Base-by-base conservation (phyloP, 2,329 filamentous ascomycete genomes). In the Thielaviopsis musarum region DNA sequence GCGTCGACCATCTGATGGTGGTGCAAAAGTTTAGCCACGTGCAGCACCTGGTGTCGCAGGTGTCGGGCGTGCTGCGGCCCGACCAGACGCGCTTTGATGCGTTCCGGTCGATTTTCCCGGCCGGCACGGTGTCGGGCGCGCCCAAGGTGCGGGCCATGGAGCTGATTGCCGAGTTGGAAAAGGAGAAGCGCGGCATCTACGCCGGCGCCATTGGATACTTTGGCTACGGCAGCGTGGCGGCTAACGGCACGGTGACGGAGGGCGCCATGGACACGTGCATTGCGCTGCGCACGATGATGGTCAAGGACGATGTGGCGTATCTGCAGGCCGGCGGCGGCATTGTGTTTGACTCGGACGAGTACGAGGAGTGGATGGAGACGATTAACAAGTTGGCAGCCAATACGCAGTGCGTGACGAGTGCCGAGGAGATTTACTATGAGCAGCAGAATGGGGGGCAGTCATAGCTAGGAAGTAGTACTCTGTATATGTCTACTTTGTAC, bases 101-200 rank as follows among this genome's bases (percentile, higher is more conserved):
- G 10, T 95, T 98, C 74, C 82, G 91, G 48, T 91, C 87, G 64
- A 96, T 98, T 66, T 98, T 98, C 75, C 93, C 93, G 0, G 93
- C 93, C 4, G 93, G 93, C 59, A 98, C 93, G 0, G 91, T 97
- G 30, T 93, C 87, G 19, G 93, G 93, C 4, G 91, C 93, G 3
- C 93, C 93, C 61, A 98, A 98, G 74, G 90, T 98, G 59, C 83
- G 85, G 63, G 93, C 93, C 2, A 98, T 98, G 93, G 88, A 96
- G 73, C 77, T 98, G 63, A 98, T 98, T 66, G 90, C 88, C 54
- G 91, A 97, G 74, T 75, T 97, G 54, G 93, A 98, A 73, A 76
- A 80, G 64, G 93, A 98, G 78, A 96, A 96, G 77, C 80, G 93
- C 59, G 91, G 93, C 49, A 83, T 97, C 48, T 98, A 98, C 69